Percentiles rank a stretch among this genome's conserved stretches.
phyloP scores from a whole-genome alignment of 345 rosid species.

The Bruguiera parviflora region DNA sequence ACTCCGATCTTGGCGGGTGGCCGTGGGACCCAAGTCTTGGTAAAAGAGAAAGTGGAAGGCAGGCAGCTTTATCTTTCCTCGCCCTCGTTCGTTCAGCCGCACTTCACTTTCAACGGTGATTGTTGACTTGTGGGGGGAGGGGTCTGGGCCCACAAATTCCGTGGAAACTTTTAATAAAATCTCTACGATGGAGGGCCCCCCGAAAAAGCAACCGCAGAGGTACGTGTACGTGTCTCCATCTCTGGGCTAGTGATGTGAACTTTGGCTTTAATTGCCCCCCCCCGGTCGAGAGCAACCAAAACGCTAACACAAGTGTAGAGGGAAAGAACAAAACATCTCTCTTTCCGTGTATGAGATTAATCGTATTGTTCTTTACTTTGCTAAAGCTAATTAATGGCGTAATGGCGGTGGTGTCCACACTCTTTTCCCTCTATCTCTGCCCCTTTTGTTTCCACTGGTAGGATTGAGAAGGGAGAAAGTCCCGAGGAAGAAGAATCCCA shows the following conservation, averaged over 20 bases:
- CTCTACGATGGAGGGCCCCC: not conserved
- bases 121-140: no score
- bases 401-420: slow-evolving; percentile 6
- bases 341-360: no score
- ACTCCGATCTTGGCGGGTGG: no score
- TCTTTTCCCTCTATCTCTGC: slow-evolving; percentile 9
- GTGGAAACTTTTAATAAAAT: not conserved
- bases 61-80: no score
- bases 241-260: not conserved
- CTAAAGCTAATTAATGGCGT: not conserved
- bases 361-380: not conserved
- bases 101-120: no score
- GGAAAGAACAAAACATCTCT: no score
- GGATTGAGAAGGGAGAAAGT: slow-evolving; percentile 8
- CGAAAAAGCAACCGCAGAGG: not conserved
- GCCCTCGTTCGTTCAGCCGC: no score
- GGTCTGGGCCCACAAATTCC: no score
- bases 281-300: no score
- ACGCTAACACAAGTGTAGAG: no score
- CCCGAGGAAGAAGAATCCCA: slow-evolving; percentile 32
- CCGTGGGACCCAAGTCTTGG: no score
- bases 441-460: slow-evolving; percentile 3
- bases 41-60: no score
- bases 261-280: not conserved
- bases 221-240: not conserved